phyloP scores from a whole-genome alignment of 2,329 filamentous ascomycete genomes.

The Claviceps pazoutovae region DNA sequence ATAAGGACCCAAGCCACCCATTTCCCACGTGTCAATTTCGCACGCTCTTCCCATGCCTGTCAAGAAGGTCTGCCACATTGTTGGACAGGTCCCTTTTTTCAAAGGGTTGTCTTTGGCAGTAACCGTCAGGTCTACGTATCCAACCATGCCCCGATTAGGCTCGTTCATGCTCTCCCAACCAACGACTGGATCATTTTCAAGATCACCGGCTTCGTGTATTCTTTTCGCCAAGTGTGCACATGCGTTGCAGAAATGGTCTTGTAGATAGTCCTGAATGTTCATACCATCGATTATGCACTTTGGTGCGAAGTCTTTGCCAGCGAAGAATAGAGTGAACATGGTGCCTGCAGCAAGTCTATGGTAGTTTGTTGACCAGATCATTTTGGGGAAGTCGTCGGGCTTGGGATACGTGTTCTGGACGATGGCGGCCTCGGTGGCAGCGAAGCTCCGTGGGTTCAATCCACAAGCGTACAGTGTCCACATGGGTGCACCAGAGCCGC shows the following conservation, averaged over 20 bases:
- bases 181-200: slow-evolving; percentile 76
- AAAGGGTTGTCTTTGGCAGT: slow-evolving; percentile 80
- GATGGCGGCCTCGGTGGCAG: slow-evolving; percentile 75
- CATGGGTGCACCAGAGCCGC: slow-evolving; percentile 89
- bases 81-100: slow-evolving; percentile 85
- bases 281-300: slow-evolving; percentile 89
- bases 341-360: slow-evolving; percentile 73
- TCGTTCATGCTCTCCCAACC: slow-evolving; percentile 97
- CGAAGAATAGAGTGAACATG: slow-evolving; percentile 92
- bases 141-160: slow-evolving; percentile 77
- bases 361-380: slow-evolving; percentile 99
- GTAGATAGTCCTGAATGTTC: slow-evolving; percentile 93
- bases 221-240: slow-evolving; percentile 67
- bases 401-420: slow-evolving; percentile 90
- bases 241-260: slow-evolving; percentile 71
- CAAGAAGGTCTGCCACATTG: slow-evolving; percentile 84
- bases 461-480: slow-evolving; percentile 96
- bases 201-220: slow-evolving; percentile 78
- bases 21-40: slow-evolving; percentile 84
- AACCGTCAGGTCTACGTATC: slow-evolving; percentile 64
- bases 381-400: slow-evolving; percentile 80
- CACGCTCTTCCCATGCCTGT: slow-evolving; percentile 83
- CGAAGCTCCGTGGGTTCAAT: slow-evolving; percentile 73
- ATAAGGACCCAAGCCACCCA: slow-evolving; percentile 83
- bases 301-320: slow-evolving; percentile 78